Evolutionary conservation across 352 stramenopile species (phyloP).

Genomic region (Phytophthora macrochlamydospora): DNA sequence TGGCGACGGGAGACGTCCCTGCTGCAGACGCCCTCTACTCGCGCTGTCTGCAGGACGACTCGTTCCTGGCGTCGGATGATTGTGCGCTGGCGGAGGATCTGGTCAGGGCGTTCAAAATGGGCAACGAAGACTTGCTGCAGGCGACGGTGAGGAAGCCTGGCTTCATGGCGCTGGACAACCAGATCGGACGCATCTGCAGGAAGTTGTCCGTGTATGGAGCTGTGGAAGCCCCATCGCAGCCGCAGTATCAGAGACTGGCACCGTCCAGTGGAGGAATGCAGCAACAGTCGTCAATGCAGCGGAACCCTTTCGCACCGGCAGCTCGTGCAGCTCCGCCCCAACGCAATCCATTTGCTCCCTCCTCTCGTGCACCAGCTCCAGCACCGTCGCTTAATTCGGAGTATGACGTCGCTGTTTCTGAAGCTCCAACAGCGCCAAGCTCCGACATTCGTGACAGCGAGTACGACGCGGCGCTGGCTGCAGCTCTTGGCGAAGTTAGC

Average conservation of each 20-base stretch:
- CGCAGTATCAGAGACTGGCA: conserved; percentile 30
- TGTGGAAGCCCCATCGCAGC: conserved; percentile 7
- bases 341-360: conserved; percentile 47
- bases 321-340: conserved; percentile 23
- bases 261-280: conserved; percentile 21
- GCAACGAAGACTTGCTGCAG: conserved; percentile 78
- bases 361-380: conserved; percentile 23
- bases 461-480: conserved; percentile 37
- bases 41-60: conserved; percentile 77
- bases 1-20: conserved; percentile 66
- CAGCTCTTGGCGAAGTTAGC: conserved; percentile 34
- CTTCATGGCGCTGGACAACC: conserved; percentile 82
- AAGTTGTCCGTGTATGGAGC: conserved; percentile 70
- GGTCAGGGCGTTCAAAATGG: conserved; percentile 77
- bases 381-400: conserved; percentile 22
- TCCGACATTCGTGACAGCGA: conserved; percentile 36
- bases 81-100: conserved; percentile 79
- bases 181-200: conserved; percentile 68
- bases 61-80: conserved; percentile 75
- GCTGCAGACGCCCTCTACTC: conserved; percentile 80
- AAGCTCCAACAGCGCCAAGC: conserved; percentile 15
- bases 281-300: conserved; percentile 34
- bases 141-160: conserved; percentile 73
- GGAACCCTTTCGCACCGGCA: conserved; percentile 35
- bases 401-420: conserved; percentile 29